Evolutionary conservation across 2,329 filamentous ascomycete species (phyloP).

Genomic region (Neophaeococcomyces mojaviensis): DNA sequence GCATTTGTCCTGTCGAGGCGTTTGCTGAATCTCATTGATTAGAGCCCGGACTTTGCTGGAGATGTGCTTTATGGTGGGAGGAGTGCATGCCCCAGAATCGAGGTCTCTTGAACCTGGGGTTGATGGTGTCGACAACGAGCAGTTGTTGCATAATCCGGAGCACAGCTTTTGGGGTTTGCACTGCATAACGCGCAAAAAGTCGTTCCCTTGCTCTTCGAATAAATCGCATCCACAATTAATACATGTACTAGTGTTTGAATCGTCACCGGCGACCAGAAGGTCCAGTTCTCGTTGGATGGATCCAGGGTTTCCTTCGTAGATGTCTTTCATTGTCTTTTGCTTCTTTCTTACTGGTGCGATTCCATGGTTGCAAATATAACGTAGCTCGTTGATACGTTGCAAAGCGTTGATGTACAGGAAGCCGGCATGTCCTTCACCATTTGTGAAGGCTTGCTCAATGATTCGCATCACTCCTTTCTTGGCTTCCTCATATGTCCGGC

Average conservation of each 20-base stretch:
- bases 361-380: slow-evolving; percentile 43
- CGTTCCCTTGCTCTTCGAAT: background rate
- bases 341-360: background rate
- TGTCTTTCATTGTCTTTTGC: background rate
- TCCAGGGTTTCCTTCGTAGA: background rate
- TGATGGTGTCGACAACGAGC: no score
- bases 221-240: background rate
- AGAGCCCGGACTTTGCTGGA: slow-evolving; percentile 9
- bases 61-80: no score
- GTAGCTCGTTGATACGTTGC: slow-evolving; percentile 39
- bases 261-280: background rate
- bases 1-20: slow-evolving; percentile 32
- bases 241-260: background rate
- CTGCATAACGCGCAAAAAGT: no score
- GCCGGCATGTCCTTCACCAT: background rate
- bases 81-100: no score
- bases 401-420: slow-evolving; percentile 36
- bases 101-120: no score
- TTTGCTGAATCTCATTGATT: slow-evolving; percentile 6
- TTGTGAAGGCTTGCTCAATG: background rate
- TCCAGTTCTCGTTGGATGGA: background rate
- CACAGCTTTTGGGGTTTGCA: no score
- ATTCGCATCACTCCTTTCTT: slow-evolving; percentile 10
- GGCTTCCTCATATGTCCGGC: slow-evolving; percentile 8
- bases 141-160: no score